Evolutionary conservation across 805 yeast species (phyloP), one percentile per base, ranked within the genome.

Genomic region (Phaffomyces antillensis): DNA sequence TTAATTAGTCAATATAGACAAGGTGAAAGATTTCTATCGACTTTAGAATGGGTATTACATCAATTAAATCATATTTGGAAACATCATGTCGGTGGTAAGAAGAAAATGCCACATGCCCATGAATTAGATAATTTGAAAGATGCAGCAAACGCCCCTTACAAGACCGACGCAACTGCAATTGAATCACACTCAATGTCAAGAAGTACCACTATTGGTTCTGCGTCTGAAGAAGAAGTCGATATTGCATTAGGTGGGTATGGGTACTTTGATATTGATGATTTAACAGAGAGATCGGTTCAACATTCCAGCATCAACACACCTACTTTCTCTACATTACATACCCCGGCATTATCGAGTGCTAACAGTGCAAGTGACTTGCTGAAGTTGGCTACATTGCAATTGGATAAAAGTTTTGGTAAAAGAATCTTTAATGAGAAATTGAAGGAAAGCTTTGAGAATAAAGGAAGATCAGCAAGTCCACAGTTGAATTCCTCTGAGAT

Each of bases 1-100:
- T 77, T 87, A 18, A 82, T 91, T 30, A 86, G 96, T 13, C 89
- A 89, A 63, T 86, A 81, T 60, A 73, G 96, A 48, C 96, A 89
- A 64, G 89, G 95, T 3, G 75, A 75, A 44, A 72, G 97, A 49
- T 79, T 86, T 48, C 67, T 89, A 59, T 81, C 80, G 49, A 87
- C 95, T 41, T 67, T 89, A 50, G 73, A 77, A 43, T 78, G 84
- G 61, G 85, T 85, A 17, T 63, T 88, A 36, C 62, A 72, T 40
- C 90, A 84, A 48, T 64, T 88, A 64, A 61, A 70, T 51, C 54
- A 71, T 59, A 56, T 75, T 61, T 65, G 76, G 68, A 62, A 58
- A 45, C 46, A 44, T 20, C 47, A 55, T 15, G 44, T 55, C 44
- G 57, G 56, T 45, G 57, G 55, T 30, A 47, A 44, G 17, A 51